Base-by-base conservation (phyloP, 768 basidiomycete species). In the Podaxis mareebaensis region DNA sequence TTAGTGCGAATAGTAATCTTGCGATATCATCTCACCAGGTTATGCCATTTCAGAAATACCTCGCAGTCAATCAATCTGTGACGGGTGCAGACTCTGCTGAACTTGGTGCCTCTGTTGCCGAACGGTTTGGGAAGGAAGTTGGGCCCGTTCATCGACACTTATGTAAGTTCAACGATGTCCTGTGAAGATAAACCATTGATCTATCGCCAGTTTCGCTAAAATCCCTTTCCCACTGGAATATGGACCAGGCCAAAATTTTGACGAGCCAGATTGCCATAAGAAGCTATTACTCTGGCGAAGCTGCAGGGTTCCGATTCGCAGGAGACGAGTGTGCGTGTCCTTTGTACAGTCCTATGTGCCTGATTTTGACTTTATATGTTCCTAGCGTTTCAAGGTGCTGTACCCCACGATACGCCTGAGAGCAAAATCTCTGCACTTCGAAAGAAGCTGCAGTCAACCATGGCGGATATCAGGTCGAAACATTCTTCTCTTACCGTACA, bases 201-300 rank as follows among this genome's bases (percentile, higher is more conserved):
- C 40, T 62, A 4, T 13, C 53, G 36, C 63, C 63, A 89, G 87
- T 82, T 30, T 88, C 84, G 0, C 72, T 91, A 48, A 78, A 83
- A 42, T 72, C 76, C 0, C 72, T 88, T 39, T 83, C 85, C 0
- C 81, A 78, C 56, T 88, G 89, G 84, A 87, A 88, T 66, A 83
- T 89, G 3, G 96, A 99, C 72, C 86, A 88, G 22, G 85, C 96
- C 8, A 93, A 92, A 72, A 79, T 85, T 1, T 81, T 99, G 48
- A 83, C 92, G 0, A 92, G 89, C 66, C 93, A 98, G 70, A 85
- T 97, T 61, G 90, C 94, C 0, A 90, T 91, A 44, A 96, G 96
- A 71, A 88, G 88, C n/a, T 95, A 94, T 72, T 98, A 88, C 70
- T 82, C 85, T 22, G 95, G 95, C 28, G 95, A 98, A 74, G 87